Conservation (phyloP, 441 rosid species). For the Arabidopsis lyrata region DNA sequence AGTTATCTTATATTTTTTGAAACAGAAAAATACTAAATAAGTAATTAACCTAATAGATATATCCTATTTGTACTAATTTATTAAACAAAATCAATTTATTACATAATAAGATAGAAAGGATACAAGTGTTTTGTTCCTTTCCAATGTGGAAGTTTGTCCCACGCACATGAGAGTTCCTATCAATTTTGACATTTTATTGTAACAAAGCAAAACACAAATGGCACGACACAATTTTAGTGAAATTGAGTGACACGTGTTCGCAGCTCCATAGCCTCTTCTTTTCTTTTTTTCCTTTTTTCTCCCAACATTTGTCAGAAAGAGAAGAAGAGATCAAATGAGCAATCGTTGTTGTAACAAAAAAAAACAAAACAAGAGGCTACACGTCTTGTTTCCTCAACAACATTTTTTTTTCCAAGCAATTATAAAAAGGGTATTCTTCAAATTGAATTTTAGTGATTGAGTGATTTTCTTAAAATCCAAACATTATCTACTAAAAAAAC, state of each 20-base stretch:
- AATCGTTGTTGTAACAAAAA: constrained; percentile 19
- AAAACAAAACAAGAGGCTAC: constrained; percentile 14
- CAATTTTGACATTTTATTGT: constrained; percentile 39
- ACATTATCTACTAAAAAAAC: too few species aligned
- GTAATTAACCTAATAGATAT: neutral
- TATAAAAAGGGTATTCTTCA: too few species aligned
- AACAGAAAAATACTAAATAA: too few species aligned
- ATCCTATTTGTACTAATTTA: neutral
- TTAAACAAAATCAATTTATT: neutral
- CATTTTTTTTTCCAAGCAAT: neutral
- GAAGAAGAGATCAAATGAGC: constrained; percentile 29
- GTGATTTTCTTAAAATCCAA: too few species aligned
- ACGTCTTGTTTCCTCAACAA: constrained; percentile 28
- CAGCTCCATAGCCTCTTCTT: constrained; percentile 5
- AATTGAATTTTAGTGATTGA: too few species aligned
- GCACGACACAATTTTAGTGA: constrained; percentile 28
- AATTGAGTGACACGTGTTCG: constrained; percentile 33
- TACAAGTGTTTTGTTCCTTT: constrained; percentile 38
- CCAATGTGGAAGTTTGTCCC: constrained; percentile 29
- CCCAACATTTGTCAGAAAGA: constrained; percentile 29
- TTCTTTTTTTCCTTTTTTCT: neutral
- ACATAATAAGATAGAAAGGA: neutral
- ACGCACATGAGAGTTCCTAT: constrained; percentile 40
- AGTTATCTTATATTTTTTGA: too few species aligned
- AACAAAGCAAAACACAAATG: constrained; percentile 25